These are phyloP conservation scores for Ceratocystiopsis sp. DNA, from an alignment of 2,329 filamentous ascomycete species.

Conservation along the genomic window DNA sequence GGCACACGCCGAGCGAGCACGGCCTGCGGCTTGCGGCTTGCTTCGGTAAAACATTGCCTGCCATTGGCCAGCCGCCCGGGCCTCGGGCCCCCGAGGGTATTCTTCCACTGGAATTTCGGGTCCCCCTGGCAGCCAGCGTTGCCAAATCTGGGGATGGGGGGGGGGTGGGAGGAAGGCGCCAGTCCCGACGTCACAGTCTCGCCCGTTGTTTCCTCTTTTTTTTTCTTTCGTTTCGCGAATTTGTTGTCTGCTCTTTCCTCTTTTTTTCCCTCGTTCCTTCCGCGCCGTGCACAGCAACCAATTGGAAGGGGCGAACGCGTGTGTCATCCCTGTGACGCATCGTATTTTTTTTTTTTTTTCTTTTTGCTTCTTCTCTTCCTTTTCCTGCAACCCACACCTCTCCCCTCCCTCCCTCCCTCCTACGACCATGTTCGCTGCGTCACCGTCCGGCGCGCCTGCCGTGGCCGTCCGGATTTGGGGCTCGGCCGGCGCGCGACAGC, in stretches of 20 bases:
- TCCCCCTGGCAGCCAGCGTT: not conserved
- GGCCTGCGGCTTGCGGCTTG: not conserved
- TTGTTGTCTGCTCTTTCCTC: not conserved
- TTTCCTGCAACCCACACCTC: too few relatives aligned
- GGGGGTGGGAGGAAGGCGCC: too few relatives aligned
- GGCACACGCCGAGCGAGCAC: too few relatives aligned
- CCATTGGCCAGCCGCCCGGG: constrained; percentile 4
- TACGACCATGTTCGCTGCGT: too few relatives aligned
- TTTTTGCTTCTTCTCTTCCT: not conserved
- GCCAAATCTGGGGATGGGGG: not conserved
- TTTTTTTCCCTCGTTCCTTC: not conserved
- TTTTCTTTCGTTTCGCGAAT: not conserved
- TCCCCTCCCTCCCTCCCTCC: too few relatives aligned
- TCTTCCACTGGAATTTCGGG: not conserved
- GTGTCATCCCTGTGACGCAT: too few relatives aligned
- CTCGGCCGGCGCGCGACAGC: too few relatives aligned
- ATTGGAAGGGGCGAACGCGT: too few relatives aligned
- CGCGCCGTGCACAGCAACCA: not conserved
- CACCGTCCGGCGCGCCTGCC: too few relatives aligned
- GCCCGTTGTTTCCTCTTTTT: too few relatives aligned
- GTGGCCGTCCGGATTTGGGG: too few relatives aligned
- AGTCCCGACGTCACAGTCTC: not conserved
- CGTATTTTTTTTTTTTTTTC: not conserved
- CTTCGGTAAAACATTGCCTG: constrained; percentile 8
- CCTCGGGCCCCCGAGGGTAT: constrained; percentile 1